Percentiles rank a stretch among this genome's conserved stretches.
These are phyloP conservation scores for Petrea volubilis DNA, from an alignment of 257 asterid species.

Conservation along the genomic window DNA sequence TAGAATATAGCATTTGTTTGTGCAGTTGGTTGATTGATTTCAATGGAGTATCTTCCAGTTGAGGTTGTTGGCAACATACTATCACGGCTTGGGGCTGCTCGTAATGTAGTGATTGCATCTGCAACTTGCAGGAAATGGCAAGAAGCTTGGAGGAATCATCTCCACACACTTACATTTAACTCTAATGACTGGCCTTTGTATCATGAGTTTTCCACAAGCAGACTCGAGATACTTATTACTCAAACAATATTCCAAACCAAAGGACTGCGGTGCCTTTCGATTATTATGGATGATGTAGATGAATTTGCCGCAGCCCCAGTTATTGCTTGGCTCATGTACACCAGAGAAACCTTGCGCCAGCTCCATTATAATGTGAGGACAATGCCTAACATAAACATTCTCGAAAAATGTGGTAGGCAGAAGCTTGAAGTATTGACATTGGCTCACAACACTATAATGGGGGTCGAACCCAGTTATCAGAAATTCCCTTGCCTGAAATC, in stretches of 20 bases:
- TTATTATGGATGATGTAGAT: conserved; percentile 72
- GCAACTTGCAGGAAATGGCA: conserved; percentile 77
- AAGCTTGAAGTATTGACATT: conserved; percentile 69
- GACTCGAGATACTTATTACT: conserved; percentile 74
- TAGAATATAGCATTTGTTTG: conserved; percentile 22
- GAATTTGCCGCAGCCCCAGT: conserved; percentile 81
- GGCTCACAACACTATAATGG: conserved; percentile 69
- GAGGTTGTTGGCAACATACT: conserved; percentile 79
- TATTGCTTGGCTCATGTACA: conserved; percentile 87
- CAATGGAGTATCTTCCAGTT: conserved; percentile 77
- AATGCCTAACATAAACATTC: conserved; percentile 67
- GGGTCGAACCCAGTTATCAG: conserved; percentile 77
- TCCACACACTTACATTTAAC: conserved; percentile 62
- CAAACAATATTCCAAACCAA: conserved; percentile 71
- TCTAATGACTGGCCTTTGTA: conserved; percentile 79
- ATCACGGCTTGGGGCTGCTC: conserved; percentile 68
- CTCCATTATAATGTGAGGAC: conserved; percentile 75
- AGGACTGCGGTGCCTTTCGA: conserved; percentile 59
- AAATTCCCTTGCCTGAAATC: conserved; percentile 59
- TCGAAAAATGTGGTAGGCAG: conserved; percentile 80
- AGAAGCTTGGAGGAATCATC: conserved; percentile 75
- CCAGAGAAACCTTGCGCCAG: conserved; percentile 64
- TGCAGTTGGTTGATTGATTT: conserved; percentile 19
- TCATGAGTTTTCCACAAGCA: conserved; percentile 55
- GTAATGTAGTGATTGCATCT: conserved; percentile 73